Base-by-base conservation (phyloP, 345 rosid genomes). In the Rhizophora mangle region DNA sequence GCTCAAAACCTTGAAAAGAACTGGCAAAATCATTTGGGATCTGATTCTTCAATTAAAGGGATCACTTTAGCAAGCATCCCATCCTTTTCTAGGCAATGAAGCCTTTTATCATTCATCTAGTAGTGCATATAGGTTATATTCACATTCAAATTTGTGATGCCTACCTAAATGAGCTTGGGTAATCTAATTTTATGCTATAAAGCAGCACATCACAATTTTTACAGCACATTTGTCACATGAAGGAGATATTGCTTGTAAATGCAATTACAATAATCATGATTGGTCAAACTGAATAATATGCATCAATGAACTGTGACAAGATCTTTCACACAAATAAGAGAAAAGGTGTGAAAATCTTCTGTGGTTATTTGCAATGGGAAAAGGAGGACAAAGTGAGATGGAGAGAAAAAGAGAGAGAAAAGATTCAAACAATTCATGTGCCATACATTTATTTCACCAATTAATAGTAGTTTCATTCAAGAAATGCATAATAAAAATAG, bases 61-160 rank as follows among this genome's bases (percentile, higher is more conserved):
- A 55, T 11, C 6, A 56, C 29, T 56, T 22, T 15, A 22, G 60
- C 10, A 56, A 27, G 30, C 60, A 56, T 24, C 16, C 29, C 22
- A n/a, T n/a, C 21, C 24, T 24, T 56, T 22, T 56, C 13, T 26
- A 22, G 29, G 27, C 27, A 55, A 22, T 13, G 10, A 55, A 1
- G 27, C 16, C 59, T 55, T 55, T 55, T 43, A 43, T 39, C 60
- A 8, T 55, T 56, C 60, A 56, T 24, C 18, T 43, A 43, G 3
- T 19, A 43, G 18, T 13, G 49, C 49, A 43, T 43, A 5, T 43
- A 43, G 49, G 16, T 39, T 39, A 39, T 10, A 39, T 52, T 6
- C 43, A 29, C 31, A 20, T 31, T 66, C 69, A 66, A 18, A 49
- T 52, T 32, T 34, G 21, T 21, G 68, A 31, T 15, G 47, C 69